Evolutionary conservation across 495 filamentous ascomycete genomes (phyloP), one percentile per base, ranked within the genome.

Genomic region (Xylaria longipes): DNA sequence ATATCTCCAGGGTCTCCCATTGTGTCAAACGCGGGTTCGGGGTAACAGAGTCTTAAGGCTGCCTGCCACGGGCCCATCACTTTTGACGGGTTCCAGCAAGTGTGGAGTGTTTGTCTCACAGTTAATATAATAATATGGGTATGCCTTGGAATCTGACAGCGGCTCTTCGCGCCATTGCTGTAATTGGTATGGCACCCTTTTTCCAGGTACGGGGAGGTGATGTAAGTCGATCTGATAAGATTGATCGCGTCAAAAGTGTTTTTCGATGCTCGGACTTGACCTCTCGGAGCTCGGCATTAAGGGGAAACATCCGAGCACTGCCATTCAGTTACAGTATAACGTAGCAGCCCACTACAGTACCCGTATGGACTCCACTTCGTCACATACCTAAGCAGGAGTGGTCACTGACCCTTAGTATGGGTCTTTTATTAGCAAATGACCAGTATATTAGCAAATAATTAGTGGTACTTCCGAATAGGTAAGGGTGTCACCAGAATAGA

Each of bases 201-300:
- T 43, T 43, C 15, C 48, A 7, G n/a, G n/a, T 8, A 6, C 22
- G 20, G 41, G 20, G 15, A 41, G 35, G 6, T 71, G 48, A 65
- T 58, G 69, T 20, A 71, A 71, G 35, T 71, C 14, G 35, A 66
- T 66, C 69, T 66, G 37, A 71, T 65, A 71, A 71, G 48, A 46
- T 54, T 14, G 46, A 41, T 46, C 17, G 9, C 33, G 14, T 65
- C 63, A 65, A 27, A 48, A 25, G 35, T 60, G 20, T 17, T 22
- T 60, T 33, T 35, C 8, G 20, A 22, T 50, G 58, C 68, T 70
- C 68, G 68, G 68, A 64, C 14, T 50, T 64, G 46, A 20, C 17
- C 2, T 3, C 35, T 70, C 68, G 68, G 68, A 54, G 14, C 29
- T 64, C 68, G 68, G 68, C 22, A 64, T 56, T 69, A 69, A 69